These are phyloP conservation scores for Butyriboletus appendiculatus DNA, from an alignment of 1,284 basidiomycete species.

Conservation along the genomic window DNA sequence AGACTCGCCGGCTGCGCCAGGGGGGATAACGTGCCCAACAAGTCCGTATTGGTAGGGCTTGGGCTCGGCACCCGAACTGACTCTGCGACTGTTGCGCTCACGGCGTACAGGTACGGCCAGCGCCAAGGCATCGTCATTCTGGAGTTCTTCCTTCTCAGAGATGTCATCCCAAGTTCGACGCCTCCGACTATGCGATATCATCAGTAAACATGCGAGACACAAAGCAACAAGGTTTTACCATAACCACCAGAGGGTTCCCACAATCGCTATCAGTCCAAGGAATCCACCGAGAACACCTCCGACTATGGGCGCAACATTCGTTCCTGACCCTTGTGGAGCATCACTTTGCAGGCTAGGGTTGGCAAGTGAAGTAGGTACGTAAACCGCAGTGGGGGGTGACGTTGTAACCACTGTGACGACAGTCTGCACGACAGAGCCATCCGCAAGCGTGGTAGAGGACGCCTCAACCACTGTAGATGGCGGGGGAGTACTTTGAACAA, in stretches of 20 bases:
- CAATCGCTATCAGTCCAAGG: constrained; percentile 44
- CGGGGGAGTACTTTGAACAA: constrained; percentile 26
- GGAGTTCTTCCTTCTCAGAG: constrained; percentile 42
- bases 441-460: constrained; percentile 34
- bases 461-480: constrained; percentile 25
- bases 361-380: constrained; percentile 27
- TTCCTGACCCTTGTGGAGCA: constrained; percentile 21
- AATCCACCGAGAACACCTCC: constrained; percentile 57
- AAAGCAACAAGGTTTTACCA: constrained; percentile 37
- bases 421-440: constrained; percentile 37
- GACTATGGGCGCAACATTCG: constrained; percentile 47
- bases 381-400: constrained; percentile 25
- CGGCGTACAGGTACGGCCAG: constrained; percentile 5
- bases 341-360: constrained; percentile 22
- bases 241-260: constrained; percentile 48
- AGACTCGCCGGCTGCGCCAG: constrained; percentile 39
- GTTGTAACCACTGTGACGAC: constrained; percentile 34
- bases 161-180: constrained; percentile 51
- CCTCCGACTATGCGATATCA: constrained; percentile 40
- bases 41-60: constrained; percentile 54
- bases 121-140: constrained; percentile 14
- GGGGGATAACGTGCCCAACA: constrained; percentile 45
- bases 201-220: constrained; percentile 11
- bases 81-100: constrained; percentile 13
- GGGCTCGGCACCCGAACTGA: constrained; percentile 27